Base-by-base conservation (phyloP, 805 yeast species). In the Sungouiozyma intestinalis region DNA sequence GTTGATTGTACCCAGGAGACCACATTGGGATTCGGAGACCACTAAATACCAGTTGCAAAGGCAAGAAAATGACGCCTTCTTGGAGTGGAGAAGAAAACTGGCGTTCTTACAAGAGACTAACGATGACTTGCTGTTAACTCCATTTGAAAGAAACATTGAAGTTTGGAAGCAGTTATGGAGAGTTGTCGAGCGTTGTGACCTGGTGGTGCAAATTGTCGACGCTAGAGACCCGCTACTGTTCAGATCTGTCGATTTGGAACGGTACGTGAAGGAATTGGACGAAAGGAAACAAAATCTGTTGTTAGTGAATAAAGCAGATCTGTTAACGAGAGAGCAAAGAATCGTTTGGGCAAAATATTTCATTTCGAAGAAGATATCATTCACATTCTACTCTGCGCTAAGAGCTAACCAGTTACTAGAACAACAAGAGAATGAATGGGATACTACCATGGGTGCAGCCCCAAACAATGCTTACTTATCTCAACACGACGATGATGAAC, bases 161-260 rank as follows among this genome's bases (percentile, higher is more conserved):
- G 97, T 92, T 45, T 92, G 98, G 98, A 79, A 92, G 59, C 98
- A 92, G 65, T 69, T 92, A 50, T 92, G 98, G 98, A 76, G 98
- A 66, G 98, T 92, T 36, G 84, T 87, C 18, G 98, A 92, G 63
- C 77, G 97, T 58, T 85, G 92, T 18, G 96, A 90, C 62, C 71
- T 92, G 53, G 77, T 92, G 33, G 97, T 92, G 4, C 98, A 92
- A 62, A 92, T 92, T 67, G 97, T 92, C 21, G 98, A 92, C 67
- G 97, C 97, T 11, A 75, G 98, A 65, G 87, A 85, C 58, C 98
- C 98, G 4, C 65, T 88, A 45, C 69, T 86, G 46, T 92, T 86
- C 68, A 74, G 97, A 59, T 87, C 96, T 1, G 75, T 75, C 19
- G 97, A 92, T 65, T 72, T 85, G 57, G 97, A 85, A 50, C 71